phyloP scores from a whole-genome alignment of 257 asterid species.

The Solanum chilense region DNA sequence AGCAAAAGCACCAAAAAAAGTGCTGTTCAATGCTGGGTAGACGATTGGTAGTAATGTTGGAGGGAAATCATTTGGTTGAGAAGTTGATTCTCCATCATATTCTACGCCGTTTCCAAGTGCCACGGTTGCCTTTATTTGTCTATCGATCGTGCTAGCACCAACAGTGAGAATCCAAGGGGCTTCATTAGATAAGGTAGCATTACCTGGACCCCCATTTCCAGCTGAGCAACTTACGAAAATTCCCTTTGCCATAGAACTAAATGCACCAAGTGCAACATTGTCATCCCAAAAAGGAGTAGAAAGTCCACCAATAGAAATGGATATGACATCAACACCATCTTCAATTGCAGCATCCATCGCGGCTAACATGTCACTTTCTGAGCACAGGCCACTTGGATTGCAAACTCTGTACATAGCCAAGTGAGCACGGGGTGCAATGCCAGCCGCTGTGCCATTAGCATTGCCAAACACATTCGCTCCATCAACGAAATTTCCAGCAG shows the following conservation, averaged over 20 bases:
- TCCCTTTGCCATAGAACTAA: constrained; percentile 5
- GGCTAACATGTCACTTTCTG: background rate
- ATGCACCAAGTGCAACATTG: background rate
- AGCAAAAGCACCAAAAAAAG: background rate
- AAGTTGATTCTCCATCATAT: constrained; percentile 3
- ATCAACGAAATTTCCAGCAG: background rate
- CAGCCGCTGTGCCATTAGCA: background rate
- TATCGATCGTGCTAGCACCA: constrained; percentile 8
- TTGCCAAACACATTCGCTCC: background rate
- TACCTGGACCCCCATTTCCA: background rate
- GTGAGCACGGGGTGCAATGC: constrained; percentile 4
- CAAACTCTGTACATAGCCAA: constrained; percentile 7
- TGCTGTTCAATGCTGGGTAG: background rate
- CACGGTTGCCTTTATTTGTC: background rate
- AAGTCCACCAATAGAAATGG: constrained; percentile 3
- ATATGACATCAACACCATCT: constrained; percentile 6
- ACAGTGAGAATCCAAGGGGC: constrained; percentile 10
- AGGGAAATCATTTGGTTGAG: background rate
- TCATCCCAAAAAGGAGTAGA: constrained; percentile 1
- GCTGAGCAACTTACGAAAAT: constrained; percentile 4
- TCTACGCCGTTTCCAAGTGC: background rate
- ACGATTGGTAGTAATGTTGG: background rate
- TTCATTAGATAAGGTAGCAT: background rate
- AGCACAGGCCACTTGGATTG: background rate
- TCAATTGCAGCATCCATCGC: constrained; percentile 6